Evolutionary conservation across 257 asterid genomes (phyloP).

Genomic region (Nicotiana attenuata): DNA sequence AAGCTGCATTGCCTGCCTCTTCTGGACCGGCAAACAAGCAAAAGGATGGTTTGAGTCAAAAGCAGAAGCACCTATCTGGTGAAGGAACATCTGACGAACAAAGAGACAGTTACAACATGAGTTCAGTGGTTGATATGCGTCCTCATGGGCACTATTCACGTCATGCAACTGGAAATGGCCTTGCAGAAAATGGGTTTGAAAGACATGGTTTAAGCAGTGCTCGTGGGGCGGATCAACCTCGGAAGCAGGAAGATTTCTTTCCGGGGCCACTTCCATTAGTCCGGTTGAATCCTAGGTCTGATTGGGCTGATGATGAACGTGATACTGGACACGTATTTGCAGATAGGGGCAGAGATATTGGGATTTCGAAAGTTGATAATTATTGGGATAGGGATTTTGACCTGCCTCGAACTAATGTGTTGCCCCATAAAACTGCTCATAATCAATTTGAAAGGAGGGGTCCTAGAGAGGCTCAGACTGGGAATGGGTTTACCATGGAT

Average conservation of each 20-base stretch:
- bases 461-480: conserved; percentile 58
- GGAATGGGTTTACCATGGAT: conserved; percentile 48
- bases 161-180: conserved; percentile 31
- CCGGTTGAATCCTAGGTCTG: conserved; percentile 74
- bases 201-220: conserved; percentile 33
- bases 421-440: conserved; percentile 54
- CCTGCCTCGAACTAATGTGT: conserved; percentile 55
- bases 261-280: conserved; percentile 78
- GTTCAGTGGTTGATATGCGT: conserved; percentile 40
- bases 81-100: conserved; percentile 46
- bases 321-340: conserved; percentile 78
- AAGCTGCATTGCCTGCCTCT: conserved; percentile 72
- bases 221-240: conserved; percentile 22
- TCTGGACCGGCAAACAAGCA: conserved; percentile 62
- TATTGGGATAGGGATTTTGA: conserved; percentile 84
- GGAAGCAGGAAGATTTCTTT: conserved; percentile 53
- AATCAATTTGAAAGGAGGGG: conserved; percentile 53
- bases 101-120: conserved; percentile 38
- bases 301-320: conserved; percentile 99
- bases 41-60: conserved; percentile 54
- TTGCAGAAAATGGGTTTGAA: conserved; percentile 37
- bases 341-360: conserved; percentile 58
- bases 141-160: conserved; percentile 39
- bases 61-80: conserved; percentile 45
- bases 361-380: conserved; percentile 51